phyloP scores from a whole-genome alignment of 495 filamentous ascomycete genomes.

The Penicillium fimorum region DNA sequence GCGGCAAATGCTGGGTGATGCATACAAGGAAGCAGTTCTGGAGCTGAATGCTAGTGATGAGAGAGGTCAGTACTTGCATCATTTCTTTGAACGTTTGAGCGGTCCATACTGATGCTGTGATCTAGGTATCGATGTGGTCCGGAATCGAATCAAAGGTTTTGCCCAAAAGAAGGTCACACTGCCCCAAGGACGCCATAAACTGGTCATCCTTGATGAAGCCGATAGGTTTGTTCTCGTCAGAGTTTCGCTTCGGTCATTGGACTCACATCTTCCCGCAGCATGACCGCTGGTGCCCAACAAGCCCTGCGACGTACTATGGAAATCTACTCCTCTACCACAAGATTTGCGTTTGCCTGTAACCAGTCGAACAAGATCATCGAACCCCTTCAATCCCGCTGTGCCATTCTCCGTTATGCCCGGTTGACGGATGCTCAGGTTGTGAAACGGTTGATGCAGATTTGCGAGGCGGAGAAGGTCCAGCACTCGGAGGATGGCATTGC shows the following conservation, averaged over 20 bases:
- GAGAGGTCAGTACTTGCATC: slow-evolving; percentile 54
- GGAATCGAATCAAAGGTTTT: slow-evolving; percentile 98
- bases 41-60: slow-evolving; percentile 97
- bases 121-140: slow-evolving; percentile 90
- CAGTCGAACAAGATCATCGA: slow-evolving; percentile 99
- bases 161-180: slow-evolving; percentile 99
- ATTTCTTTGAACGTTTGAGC: background rate
- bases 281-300: slow-evolving; percentile 96
- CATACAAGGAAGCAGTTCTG: slow-evolving; percentile 96
- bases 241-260: background rate
- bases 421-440: slow-evolving; percentile 92
- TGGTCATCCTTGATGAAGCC: slow-evolving; percentile 97
- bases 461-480: slow-evolving; percentile 80
- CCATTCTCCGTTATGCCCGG: slow-evolving; percentile 90
- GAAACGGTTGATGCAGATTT: slow-evolving; percentile 85
- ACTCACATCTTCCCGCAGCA: slow-evolving; percentile 44
- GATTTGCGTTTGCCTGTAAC: slow-evolving; percentile 98
- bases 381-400: slow-evolving; percentile 92
- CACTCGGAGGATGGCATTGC: slow-evolving; percentile 93
- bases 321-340: slow-evolving; percentile 94
- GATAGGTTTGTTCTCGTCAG: slow-evolving; percentile 58
- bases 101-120: slow-evolving; percentile 11
- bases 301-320: slow-evolving; percentile 97
- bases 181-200: slow-evolving; percentile 84
- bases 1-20: slow-evolving; percentile 83